Evolutionary conservation across 2,329 filamentous ascomycete species (phyloP).

Genomic region (Neurospora crassa): DNA sequence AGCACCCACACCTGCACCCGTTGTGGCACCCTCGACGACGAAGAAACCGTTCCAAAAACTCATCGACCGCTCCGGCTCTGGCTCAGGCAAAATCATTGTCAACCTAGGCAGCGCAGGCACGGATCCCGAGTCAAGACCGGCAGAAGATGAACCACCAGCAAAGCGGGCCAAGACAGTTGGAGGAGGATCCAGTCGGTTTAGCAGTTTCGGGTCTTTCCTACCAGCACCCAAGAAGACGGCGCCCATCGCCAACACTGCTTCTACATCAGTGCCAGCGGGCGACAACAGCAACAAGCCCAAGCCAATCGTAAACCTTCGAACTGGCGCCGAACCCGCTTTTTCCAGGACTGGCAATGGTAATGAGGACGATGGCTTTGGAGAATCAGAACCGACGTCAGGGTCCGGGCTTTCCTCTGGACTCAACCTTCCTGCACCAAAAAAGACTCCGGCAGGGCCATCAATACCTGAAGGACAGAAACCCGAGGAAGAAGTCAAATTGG

Average conservation of each 20-base stretch:
- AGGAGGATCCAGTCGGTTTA: constrained; percentile 50
- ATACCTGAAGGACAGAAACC: constrained; percentile 48
- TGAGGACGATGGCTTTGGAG: constrained; percentile 17
- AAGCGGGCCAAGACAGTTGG: constrained; percentile 55
- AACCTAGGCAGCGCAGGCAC: constrained; percentile 53
- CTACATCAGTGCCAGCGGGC: constrained; percentile 21
- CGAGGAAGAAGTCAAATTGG: constrained; percentile 56
- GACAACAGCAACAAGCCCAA: constrained; percentile 28
- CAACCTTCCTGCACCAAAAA: constrained; percentile 32
- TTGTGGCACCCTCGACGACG: constrained; percentile 21
- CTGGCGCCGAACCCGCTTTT: constrained; percentile 75
- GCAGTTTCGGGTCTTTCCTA: constrained; percentile 77
- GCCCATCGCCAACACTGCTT: constrained; percentile 21
- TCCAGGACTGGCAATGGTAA: constrained; percentile 40
- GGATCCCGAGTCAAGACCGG: constrained; percentile 24
- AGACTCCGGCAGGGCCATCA: constrained; percentile 28
- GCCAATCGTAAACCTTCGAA: constrained; percentile 65
- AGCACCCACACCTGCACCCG: constrained; percentile 19
- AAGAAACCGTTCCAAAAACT: constrained; percentile 68
- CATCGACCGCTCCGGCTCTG: constrained; percentile 68
- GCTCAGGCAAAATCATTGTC: constrained; percentile 69
- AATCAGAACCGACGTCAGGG: constrained; percentile 14
- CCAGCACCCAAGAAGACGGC: constrained; percentile 63
- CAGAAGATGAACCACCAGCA: constrained; percentile 46
- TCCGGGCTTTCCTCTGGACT: constrained; percentile 14